Conservation (phyloP, 768 basidiomycete species). For the Amyloporia xantha region DNA sequence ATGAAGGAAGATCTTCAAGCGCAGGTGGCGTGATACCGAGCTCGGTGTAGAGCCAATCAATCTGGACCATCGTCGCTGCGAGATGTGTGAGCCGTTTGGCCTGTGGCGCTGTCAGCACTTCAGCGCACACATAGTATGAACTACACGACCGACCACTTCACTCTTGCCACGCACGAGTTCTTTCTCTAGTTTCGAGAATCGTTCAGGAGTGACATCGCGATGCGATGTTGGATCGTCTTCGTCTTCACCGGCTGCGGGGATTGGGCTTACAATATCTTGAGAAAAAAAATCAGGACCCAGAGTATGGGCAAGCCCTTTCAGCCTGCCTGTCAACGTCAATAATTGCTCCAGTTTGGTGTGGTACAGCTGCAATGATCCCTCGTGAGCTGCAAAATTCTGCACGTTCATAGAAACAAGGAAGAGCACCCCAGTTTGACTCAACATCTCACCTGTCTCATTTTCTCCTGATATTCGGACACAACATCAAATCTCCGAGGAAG, state of each 20-base stretch:
- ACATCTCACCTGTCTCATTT: slow-evolving; percentile 66
- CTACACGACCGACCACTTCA: slow-evolving; percentile 60
- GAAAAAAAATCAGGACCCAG: slow-evolving; percentile 55
- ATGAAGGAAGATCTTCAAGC: slow-evolving; percentile 36
- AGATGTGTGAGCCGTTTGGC: slow-evolving; percentile 61
- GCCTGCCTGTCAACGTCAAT: slow-evolving; percentile 59
- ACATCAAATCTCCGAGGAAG: slow-evolving; percentile 68
- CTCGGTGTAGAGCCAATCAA: slow-evolving; percentile 79
- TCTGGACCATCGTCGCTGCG: slow-evolving; percentile 58
- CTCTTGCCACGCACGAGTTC: slow-evolving; percentile 79
- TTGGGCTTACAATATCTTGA: slow-evolving; percentile 46
- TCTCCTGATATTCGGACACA: slow-evolving; percentile 68
- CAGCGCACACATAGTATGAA: neutral
- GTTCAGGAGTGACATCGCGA: slow-evolving; percentile 73
- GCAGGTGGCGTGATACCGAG: slow-evolving; percentile 67
- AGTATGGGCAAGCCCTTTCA: slow-evolving; percentile 51
- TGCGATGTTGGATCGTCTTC: slow-evolving; percentile 35
- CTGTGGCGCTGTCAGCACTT: slow-evolving; percentile 28
- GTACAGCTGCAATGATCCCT: neutral
- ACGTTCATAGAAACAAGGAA: neutral
- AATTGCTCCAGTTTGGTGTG: slow-evolving; percentile 76
- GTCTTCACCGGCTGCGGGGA: slow-evolving; percentile 35
- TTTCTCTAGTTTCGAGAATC: slow-evolving; percentile 75
- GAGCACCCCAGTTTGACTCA: neutral
- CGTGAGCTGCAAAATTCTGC: neutral